Conservation (phyloP, 129 eudicot genomes). For the Ambrosia artemisiifolia region DNA sequence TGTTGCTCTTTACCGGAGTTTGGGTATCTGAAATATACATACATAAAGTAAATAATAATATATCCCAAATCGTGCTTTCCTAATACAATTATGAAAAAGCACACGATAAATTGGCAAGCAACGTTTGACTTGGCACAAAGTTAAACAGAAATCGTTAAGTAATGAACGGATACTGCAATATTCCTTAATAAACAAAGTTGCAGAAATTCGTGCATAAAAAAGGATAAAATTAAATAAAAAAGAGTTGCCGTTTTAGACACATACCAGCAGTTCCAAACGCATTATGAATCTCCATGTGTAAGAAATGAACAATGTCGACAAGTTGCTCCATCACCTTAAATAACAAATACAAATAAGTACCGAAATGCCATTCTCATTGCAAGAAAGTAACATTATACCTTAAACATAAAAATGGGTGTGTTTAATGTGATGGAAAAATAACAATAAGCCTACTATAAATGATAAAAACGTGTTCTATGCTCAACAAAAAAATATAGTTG, state of each 20-base stretch:
- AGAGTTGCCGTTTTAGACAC: neutral
- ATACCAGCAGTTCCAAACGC: conserved; percentile 83
- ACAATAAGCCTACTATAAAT: conserved; percentile 2
- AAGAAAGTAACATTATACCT: neutral
- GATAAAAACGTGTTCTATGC: neutral
- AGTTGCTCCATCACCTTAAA: conserved; percentile 97
- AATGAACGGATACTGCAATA: neutral
- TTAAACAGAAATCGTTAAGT: neutral
- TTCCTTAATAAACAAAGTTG: neutral
- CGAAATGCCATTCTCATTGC: neutral
- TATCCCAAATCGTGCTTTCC: neutral
- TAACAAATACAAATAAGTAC: conserved; percentile 15
- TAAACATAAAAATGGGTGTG: neutral
- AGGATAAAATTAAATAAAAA: neutral
- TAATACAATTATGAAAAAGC: neutral
- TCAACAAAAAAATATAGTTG: neutral
- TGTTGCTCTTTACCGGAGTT: conserved; percentile 50
- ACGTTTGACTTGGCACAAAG: neutral
- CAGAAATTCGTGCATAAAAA: neutral
- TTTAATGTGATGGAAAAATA: conserved; percentile 2
- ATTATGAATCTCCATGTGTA: conserved; percentile 83
- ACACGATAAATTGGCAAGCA: neutral
- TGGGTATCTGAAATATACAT: conserved; percentile 50
- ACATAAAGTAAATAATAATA: conserved; percentile 6
- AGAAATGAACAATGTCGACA: conserved; percentile 87